Percentiles rank a stretch among this genome's conserved stretches.
Evolutionary conservation across 768 basidiomycete genomes (phyloP).

Genomic region (Leccinum arenicola): DNA sequence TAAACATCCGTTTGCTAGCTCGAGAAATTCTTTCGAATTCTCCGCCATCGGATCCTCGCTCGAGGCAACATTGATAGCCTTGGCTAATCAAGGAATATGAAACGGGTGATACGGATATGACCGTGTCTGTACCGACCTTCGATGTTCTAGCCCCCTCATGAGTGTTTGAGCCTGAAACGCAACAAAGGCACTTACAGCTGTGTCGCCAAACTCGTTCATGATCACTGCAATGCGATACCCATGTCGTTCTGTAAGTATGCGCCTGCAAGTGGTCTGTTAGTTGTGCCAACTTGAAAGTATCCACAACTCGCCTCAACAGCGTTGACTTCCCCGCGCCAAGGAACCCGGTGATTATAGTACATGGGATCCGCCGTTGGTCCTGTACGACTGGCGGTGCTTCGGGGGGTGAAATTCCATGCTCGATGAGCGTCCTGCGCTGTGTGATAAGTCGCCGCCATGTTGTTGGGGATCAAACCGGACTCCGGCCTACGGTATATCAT

Average conservation of each 20-base stretch:
- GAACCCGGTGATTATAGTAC: constrained; percentile 94
- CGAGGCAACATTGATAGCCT: constrained; percentile 80
- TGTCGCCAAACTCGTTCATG: constrained; percentile 98
- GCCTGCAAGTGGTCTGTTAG: constrained; percentile 39
- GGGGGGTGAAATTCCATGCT: constrained; percentile 13
- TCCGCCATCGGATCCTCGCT: constrained; percentile 58
- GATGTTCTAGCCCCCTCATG: constrained; percentile 61
- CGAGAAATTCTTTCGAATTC: constrained; percentile 81
- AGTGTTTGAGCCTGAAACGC: constrained; percentile 16
- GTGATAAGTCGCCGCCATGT: constrained; percentile 8
- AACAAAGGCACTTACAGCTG: constrained; percentile 56
- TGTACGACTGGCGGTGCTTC: constrained; percentile 1
- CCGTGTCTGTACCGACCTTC: constrained; percentile 57
- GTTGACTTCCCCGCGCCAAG: constrained; percentile 96
- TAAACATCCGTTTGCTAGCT: constrained; percentile 94
- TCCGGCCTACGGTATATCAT: constrained; percentile 55
- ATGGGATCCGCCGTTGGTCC: constrained; percentile 55
- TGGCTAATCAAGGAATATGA: constrained; percentile 48
- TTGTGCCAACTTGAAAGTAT: neutral
- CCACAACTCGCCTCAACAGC: constrained; percentile 58
- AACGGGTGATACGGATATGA: neutral
- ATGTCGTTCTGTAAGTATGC: constrained; percentile 90
- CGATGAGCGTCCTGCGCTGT: constrained; percentile 30
- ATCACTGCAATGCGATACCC: constrained; percentile 97
- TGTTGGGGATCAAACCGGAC: constrained; percentile 7